Percentiles rank a stretch among this genome's conserved stretches.
These are phyloP conservation scores for Globisporangium acanthophoron DNA, from an alignment of 352 stramenopile species.

Conservation along the genomic window DNA sequence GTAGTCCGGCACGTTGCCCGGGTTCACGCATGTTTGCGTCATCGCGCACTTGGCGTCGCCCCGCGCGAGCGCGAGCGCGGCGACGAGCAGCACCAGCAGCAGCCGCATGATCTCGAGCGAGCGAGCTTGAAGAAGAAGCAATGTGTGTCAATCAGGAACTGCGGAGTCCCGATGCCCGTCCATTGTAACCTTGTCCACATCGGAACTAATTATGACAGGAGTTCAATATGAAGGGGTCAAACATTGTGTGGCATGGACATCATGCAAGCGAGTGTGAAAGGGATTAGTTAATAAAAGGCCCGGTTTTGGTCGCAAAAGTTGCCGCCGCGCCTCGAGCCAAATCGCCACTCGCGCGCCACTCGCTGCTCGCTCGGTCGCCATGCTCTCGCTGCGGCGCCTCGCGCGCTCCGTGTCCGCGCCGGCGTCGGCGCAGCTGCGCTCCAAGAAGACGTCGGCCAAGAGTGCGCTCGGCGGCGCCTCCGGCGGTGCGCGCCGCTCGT, in stretches of 20 bases:
- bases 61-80: not conserved
- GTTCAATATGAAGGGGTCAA: no score
- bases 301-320: not conserved
- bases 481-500: no score
- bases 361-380: not conserved
- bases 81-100: not conserved
- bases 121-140: slow-evolving; percentile 3
- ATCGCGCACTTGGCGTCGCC: slow-evolving; percentile 49
- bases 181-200: no score
- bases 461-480: slow-evolving; percentile 3
- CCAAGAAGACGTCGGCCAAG: slow-evolving; percentile 17
- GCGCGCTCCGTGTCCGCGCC: not conserved
- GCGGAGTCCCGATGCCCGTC: no score
- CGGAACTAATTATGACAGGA: no score
- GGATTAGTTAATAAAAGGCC: no score
- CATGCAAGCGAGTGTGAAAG: no score
- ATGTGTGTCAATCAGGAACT: no score
- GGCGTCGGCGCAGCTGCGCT: slow-evolving; percentile 5
- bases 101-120: not conserved
- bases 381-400: slow-evolving; percentile 1
- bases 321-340: not conserved
- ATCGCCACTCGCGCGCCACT: not conserved
- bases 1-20: slow-evolving; percentile 63
- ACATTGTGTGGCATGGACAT: no score
- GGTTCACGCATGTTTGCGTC: slow-evolving; percentile 77